Base-by-base conservation (phyloP, 352 stramenopile genomes). In the Pythium phragmitis region DNA sequence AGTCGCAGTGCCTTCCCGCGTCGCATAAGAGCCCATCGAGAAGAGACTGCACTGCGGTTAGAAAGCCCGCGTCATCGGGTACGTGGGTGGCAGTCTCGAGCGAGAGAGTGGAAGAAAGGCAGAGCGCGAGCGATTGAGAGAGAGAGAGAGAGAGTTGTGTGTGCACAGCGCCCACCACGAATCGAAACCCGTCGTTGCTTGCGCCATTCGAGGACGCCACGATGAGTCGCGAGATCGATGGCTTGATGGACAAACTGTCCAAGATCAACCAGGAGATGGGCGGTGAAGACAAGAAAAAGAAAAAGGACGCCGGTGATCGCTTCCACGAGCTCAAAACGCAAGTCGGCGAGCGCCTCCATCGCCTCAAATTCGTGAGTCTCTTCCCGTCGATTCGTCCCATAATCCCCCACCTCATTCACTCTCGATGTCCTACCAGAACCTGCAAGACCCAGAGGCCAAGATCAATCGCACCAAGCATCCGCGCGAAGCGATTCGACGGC, bases 321-420 rank as follows among this genome's bases (percentile, higher is more conserved):
- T 92, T 95, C 67, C 80, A 92, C 62, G 84, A 94, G 30, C 80
- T 94, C 55, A 92, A 91, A 62, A 77, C 68, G 21, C 87, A 90
- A 68, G 84, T 94, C 60, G 77, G 75, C 53, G 87, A 94, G 63
- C 79, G 87, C 9, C 71, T 94, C 45, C 85, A 94, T 65, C 71
- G 73, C 14, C 73, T 94, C 37, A 93, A 94, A 57, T 80, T 90
- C 63, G 82, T 91, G n/a, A 30, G 54, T 37, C 13, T 26, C 17
- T 21, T 14, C 26, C 13, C 71, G 47, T 75, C 67, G 14, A n/a
- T 16, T 43, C 7, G 28, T 28, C 26, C 12, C n/a, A 50, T 33
- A 16, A 28, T 17, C 37, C 11, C 14, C 3, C 54, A 34, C 2
- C 19, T 51, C 41, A 45, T 65, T 39, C 34, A 14, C 14, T 62